Base-by-base conservation (phyloP, 164 flowering plant species). In the Macadamia integrifolia region DNA sequence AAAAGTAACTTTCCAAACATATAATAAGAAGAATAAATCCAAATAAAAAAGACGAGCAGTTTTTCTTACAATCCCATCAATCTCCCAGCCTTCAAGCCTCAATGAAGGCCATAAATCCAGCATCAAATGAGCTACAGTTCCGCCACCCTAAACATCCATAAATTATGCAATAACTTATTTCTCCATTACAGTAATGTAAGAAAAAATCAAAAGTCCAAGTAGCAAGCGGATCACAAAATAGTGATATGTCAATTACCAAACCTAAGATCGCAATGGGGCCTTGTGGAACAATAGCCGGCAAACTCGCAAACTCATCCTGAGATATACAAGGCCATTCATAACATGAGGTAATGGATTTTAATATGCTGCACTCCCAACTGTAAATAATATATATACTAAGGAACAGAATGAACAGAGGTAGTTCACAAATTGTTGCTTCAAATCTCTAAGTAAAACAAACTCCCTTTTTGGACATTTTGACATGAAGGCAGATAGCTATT, bases 31-130 rank as follows among this genome's bases (percentile, higher is more conserved):
- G 1, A 61, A 68, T 52, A 43, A 61, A 42, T 43, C 15, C 7
- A 52, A 13, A 3, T 52, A 3, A 58, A 13, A 49, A 66, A 6
- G 43, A 63, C 40, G 35, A 23, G 23, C 40, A 35, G 40, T 35
- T 2, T 35, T 35, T 35, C 77, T 81, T 81, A 89, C 96, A 71
- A 92, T 84, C 58, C 74, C 80, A 75, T 92, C 98, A 65, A 92
- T 87, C 76, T 92, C 98, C 98, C 96, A 92, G 40, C 95, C 96
- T 7, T 90, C 82, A 66, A 92, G 82, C 70, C 79, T 80, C 79
- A 89, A 71, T 0, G 87, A 82, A 68, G 98, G 98, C 91, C 93
- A 90, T 52, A 80, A 64, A 56, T 86, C 84, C 61, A 92, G 95
- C 80, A 92, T 78, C 69, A 90, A 75, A 74, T 80, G 90, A 17